A percentile compares a stretch with the other conserved stretches of the same genome.
Conservation (phyloP, 2,329 filamentous ascomycete species). For the Claviceps cyperi region DNA sequence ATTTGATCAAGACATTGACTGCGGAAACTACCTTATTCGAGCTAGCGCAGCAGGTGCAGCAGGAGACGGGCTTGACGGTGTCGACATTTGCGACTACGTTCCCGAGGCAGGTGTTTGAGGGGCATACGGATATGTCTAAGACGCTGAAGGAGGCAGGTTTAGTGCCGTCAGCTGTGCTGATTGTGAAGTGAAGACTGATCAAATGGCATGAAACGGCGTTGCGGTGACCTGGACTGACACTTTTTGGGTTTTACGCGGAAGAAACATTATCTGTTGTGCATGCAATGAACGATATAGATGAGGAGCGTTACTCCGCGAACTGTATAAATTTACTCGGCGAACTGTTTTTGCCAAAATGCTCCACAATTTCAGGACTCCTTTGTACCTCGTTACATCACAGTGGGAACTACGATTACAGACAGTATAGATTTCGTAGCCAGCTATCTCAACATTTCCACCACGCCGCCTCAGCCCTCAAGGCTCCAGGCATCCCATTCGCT, state of each 20-base stretch:
- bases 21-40: slow-evolving; percentile 89
- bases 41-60: slow-evolving; percentile 60
- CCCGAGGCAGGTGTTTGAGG: slow-evolving; percentile 66
- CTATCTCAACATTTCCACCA: no score
- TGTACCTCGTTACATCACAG: no score
- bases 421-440: no score
- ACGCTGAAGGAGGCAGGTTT: slow-evolving; percentile 85
- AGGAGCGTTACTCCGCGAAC: no score
- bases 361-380: no score
- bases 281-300: no score
- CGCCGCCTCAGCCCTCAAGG: no score
- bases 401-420: no score
- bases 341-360: no score
- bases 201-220: background rate
- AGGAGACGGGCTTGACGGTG: slow-evolving; percentile 57
- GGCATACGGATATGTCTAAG: slow-evolving; percentile 63
- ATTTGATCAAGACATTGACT: slow-evolving; percentile 73
- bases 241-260: background rate
- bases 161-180: slow-evolving; percentile 78
- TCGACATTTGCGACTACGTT: slow-evolving; percentile 75
- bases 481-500: no score
- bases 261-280: no score
- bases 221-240: background rate
- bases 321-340: no score
- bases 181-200: slow-evolving; percentile 41